These are phyloP conservation scores for Phytophthora pisi DNA, from an alignment of 352 stramenopile species.

Conservation along the genomic window DNA sequence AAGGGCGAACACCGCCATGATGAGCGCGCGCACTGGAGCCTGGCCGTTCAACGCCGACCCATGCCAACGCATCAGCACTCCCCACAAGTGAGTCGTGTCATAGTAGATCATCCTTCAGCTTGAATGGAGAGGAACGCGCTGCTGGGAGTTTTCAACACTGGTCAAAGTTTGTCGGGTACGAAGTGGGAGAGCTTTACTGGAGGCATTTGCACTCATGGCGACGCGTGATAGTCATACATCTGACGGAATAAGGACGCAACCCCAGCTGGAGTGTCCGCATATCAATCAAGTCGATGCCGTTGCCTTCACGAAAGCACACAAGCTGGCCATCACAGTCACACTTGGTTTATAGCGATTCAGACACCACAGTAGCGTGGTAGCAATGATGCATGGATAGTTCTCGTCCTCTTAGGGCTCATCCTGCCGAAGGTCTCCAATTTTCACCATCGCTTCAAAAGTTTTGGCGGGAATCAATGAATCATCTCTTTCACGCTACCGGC, in stretches of 20 bases:
- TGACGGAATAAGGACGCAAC: constrained; percentile 28
- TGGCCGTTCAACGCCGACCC: constrained; percentile 78
- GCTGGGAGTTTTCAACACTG: constrained; percentile 14
- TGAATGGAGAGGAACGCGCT: constrained; percentile 1
- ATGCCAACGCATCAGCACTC: constrained; percentile 70
- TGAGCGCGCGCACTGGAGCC: constrained; percentile 59
- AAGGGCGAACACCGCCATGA: constrained; percentile 73
- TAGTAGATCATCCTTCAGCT: constrained; percentile 79
- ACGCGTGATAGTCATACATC: constrained; percentile 25
- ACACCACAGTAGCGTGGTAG: neutral
- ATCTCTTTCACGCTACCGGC: constrained; percentile 16
- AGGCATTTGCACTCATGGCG: constrained; percentile 6
- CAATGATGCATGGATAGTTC: neutral
- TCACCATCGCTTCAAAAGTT: constrained; percentile 13
- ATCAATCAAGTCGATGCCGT: neutral
- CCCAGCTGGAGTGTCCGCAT: constrained; percentile 23
- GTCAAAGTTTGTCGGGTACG: neutral
- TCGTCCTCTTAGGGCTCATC: neutral
- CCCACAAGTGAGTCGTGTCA: constrained; percentile 60
- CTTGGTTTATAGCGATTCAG: neutral
- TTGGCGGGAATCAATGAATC: constrained; percentile 5
- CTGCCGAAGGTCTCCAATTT: neutral
- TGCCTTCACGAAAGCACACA: neutral
- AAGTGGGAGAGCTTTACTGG: constrained; percentile 4
- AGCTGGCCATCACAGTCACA: neutral